A percentile compares a stretch with the other conserved stretches of the same genome.
Evolutionary conservation across 495 filamentous ascomycete genomes (phyloP).

Genomic region (Penicillium simplicissimum): DNA sequence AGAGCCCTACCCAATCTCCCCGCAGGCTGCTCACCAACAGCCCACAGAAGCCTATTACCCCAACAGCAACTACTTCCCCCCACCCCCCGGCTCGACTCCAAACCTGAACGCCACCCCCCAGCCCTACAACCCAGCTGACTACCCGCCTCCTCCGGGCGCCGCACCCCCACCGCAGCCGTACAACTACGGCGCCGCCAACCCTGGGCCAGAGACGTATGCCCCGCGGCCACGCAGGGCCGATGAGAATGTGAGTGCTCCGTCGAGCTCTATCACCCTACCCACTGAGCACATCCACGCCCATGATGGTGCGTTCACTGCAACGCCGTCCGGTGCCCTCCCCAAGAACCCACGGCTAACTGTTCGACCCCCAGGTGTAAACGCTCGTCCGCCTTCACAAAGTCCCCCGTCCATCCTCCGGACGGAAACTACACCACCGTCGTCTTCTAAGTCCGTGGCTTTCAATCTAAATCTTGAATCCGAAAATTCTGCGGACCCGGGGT

Average conservation of each 20-base stretch:
- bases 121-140: constrained; percentile 46
- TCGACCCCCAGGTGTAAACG: constrained; percentile 29
- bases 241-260: constrained; percentile 57
- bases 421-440: constrained; percentile 31
- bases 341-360: constrained; percentile 12
- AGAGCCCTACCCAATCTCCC: constrained; percentile 41
- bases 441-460: constrained; percentile 42
- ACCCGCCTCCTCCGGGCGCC: constrained; percentile 47
- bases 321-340: constrained; percentile 12
- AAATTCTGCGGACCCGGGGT: constrained; percentile 30
- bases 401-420: constrained; percentile 12
- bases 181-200: constrained; percentile 41
- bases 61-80: constrained; percentile 43
- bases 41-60: constrained; percentile 39
- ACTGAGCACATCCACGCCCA: constrained; percentile 36
- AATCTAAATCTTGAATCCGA: constrained; percentile 25
- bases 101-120: constrained; percentile 30
- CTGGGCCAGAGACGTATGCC: constrained; percentile 43
- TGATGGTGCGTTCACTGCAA: constrained; percentile 49
- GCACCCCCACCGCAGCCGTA: constrained; percentile 46
- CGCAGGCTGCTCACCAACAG: constrained; percentile 20
- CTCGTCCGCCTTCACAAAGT: not conserved
- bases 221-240: constrained; percentile 48
- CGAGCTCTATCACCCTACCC: constrained; percentile 38
- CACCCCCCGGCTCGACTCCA: constrained; percentile 43